Conservation (phyloP, 352 stramenopile genomes). For the Phytophthora rubi region DNA sequence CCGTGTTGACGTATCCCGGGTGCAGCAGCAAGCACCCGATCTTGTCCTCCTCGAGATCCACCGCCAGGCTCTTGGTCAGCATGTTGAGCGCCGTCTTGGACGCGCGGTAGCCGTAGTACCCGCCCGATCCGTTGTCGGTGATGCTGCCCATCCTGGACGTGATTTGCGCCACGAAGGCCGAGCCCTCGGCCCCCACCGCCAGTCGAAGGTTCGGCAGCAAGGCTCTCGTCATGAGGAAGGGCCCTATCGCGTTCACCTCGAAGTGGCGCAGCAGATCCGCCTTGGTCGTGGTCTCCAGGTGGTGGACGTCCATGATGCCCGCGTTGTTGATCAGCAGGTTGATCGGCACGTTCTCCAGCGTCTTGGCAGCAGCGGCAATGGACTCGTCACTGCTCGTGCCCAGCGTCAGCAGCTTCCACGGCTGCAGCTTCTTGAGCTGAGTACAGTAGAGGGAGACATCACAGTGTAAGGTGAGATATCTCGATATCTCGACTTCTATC, state of each 20-base stretch:
- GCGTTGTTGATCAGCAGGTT: conserved; percentile 76
- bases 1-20: conserved; percentile 68
- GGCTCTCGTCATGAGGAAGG: conserved; percentile 64
- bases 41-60: conserved; percentile 56
- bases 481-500: no score
- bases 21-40: conserved; percentile 66
- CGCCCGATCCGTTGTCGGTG: conserved; percentile 36
- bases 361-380: conserved; percentile 40
- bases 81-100: conserved; percentile 87
- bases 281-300: conserved; percentile 51
- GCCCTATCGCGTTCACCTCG: conserved; percentile 67
- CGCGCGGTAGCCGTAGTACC: conserved; percentile 72
- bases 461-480: background rate
- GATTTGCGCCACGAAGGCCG: conserved; percentile 57
- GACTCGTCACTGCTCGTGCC: conserved; percentile 49
- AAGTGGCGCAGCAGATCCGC: conserved; percentile 61
- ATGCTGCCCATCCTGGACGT: conserved; percentile 57
- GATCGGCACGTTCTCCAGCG: conserved; percentile 50
- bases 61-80: conserved; percentile 55
- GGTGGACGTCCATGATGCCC: conserved; percentile 45
- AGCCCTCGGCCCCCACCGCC: conserved; percentile 28
- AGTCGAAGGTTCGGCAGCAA: conserved; percentile 58
- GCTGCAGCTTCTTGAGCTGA: conserved; percentile 35
- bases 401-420: conserved; percentile 40
- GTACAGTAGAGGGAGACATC: background rate